Evolutionary conservation across 2,329 filamentous ascomycete species (phyloP), one percentile per base, ranked within the genome.

Genomic region (Dissoconium aciculare): DNA sequence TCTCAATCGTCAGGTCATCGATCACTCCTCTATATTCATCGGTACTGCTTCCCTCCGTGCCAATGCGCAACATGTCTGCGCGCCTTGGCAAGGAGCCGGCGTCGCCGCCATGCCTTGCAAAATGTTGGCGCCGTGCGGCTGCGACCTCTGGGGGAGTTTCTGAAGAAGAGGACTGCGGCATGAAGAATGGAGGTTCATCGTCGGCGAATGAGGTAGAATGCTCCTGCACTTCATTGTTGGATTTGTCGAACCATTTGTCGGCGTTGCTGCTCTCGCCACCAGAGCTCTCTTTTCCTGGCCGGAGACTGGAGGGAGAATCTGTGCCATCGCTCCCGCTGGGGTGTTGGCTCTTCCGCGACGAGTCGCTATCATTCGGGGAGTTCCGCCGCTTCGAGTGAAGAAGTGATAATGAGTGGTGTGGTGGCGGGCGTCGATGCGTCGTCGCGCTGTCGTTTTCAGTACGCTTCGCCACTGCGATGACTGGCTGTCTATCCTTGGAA

Each of bases 11-110:
- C 35, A 92, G 55, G 49, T 92, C 83, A 45, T 92, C 82, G 28
- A 92, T 91, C 11, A 92, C 80, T 41, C 78, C 78, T 27, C 82
- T 67, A 37, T 74, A 85, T 33, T 85, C 81, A 34, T 80, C 79
- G 15, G 69, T 72, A 30, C 74, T 76, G 47, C 71, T 80, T 16
- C 59, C 61, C 27, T 59, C 57, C 5, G 54, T 58, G 16, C 44
- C 51, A 6, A 53, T 23, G 8, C 44, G 47, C 57, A 69, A 12
- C 54, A 68, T 3, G 57, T 56, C 21, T 26, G 53, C 40, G 12
- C 41, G 35, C 16, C 40, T 12, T 17, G 43, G 35, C 27, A 48
- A 30, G 6, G 50, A 42, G 19, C 37, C 39, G 2, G 38, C 27
- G 6, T 19, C 37, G 27, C 39, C 32, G 12, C 30, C 17, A 8